A percentile compares a stretch with the other conserved stretches of the same genome.
Evolutionary conservation across 2,329 filamentous ascomycete genomes (phyloP).

Genomic region (Alternaria sp.): DNA sequence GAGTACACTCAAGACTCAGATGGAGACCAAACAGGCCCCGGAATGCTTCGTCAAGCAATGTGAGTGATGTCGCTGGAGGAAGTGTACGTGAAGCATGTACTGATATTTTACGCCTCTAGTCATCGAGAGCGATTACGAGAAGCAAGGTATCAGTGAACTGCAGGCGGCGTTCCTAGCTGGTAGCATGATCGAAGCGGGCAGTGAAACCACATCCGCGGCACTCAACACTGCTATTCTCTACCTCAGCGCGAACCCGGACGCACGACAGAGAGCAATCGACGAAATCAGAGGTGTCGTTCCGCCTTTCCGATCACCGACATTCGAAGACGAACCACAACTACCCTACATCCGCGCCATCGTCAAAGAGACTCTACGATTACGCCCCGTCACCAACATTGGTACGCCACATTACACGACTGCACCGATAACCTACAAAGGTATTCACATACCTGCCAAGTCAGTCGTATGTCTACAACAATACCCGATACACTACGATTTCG

Average conservation of each 20-base stretch:
- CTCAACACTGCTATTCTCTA: constrained; percentile 44
- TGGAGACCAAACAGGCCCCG: constrained; percentile 40
- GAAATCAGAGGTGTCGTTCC: constrained; percentile 30
- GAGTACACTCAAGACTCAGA: constrained; percentile 36
- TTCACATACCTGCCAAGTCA: constrained; percentile 52
- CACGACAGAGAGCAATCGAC: constrained; percentile 26
- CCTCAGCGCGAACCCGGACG: constrained; percentile 33
- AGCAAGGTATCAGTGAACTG: constrained; percentile 43
- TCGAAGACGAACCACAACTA: constrained; percentile 56
- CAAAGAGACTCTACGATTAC: constrained; percentile 54
- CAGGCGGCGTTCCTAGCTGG: constrained; percentile 47
- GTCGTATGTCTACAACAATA: constrained; percentile 40
- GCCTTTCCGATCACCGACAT: constrained; percentile 25
- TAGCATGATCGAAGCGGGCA: constrained; percentile 50
- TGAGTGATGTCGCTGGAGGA: not conserved
- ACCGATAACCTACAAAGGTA: constrained; percentile 50
- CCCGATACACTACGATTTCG: constrained; percentile 47
- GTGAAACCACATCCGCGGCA: constrained; percentile 47
- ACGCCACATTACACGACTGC: constrained; percentile 45
- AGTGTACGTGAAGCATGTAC: fast-evolving
- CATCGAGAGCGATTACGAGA: constrained; percentile 47
- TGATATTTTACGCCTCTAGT: not conserved
- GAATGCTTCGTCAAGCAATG: constrained; percentile 46
- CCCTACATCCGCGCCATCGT: constrained; percentile 46
- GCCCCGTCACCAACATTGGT: constrained; percentile 43